These are phyloP conservation scores for Gamarada debralockiae DNA, from an alignment of 495 filamentous ascomycete genomes.

Conservation along the genomic window DNA sequence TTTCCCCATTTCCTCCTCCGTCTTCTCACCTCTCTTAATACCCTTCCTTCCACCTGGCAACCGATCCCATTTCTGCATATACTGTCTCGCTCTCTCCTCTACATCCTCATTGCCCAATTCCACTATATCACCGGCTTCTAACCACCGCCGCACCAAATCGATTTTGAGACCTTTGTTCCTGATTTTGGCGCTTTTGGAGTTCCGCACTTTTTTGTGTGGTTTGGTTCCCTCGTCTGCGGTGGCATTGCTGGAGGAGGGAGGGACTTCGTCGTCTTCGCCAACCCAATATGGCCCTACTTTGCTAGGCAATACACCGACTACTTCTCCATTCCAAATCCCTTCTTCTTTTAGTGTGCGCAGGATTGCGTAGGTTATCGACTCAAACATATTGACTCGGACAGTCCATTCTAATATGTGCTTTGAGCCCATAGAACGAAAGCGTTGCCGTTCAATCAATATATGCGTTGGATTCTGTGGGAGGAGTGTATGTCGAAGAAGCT, in stretches of 20 bases:
- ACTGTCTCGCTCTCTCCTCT: constrained; percentile 36
- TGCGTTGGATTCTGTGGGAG: constrained; percentile 56
- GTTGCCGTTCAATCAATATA: constrained; percentile 86
- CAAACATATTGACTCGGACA: constrained; percentile 82
- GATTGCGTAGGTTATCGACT: constrained; percentile 83
- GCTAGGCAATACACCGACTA: constrained; percentile 35
- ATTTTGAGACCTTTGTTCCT: constrained; percentile 50
- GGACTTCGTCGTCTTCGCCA: constrained; percentile 25
- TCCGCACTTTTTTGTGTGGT: constrained; percentile 19
- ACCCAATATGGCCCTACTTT: constrained; percentile 41
- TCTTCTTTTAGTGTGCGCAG: constrained; percentile 51
- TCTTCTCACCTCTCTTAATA: constrained; percentile 23
- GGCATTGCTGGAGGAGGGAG: no score
- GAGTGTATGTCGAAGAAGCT: constrained; percentile 50
- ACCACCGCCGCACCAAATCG: constrained; percentile 53
- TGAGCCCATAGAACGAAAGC: constrained; percentile 67
- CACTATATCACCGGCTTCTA: constrained; percentile 33
- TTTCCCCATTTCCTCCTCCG: constrained; percentile 47
- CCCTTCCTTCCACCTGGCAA: constrained; percentile 18
- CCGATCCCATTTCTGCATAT: constrained; percentile 41
- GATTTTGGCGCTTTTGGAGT: constrained; percentile 26
- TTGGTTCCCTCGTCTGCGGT: neutral
- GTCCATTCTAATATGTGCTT: constrained; percentile 82
- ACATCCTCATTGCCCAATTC: constrained; percentile 32
- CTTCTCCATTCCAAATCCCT: constrained; percentile 33